Conservation (phyloP, 1,284 basidiomycete genomes). For the Tylopilus sp. region DNA sequence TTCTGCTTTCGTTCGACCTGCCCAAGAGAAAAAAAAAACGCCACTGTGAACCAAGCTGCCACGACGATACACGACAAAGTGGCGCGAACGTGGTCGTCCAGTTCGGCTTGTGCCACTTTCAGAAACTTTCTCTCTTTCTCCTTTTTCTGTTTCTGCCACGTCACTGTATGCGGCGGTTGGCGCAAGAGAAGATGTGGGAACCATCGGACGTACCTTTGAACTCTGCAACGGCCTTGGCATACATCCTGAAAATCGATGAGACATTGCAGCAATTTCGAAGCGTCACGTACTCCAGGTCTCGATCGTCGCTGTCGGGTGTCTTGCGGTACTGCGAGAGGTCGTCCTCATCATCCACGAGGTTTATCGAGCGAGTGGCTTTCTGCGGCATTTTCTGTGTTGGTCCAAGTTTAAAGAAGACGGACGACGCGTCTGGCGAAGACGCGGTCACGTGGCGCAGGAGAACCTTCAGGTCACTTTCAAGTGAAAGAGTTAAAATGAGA, state of each 20-base stretch:
- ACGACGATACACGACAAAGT: background rate
- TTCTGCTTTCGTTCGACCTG: conserved; percentile 23
- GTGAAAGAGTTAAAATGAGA: no score
- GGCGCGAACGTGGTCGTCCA: conserved; percentile 30
- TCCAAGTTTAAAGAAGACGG: background rate
- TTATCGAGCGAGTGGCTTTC: conserved; percentile 12
- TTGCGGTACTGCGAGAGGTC: conserved; percentile 22
- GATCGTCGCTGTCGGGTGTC: conserved; percentile 26
- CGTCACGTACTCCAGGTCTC: conserved; percentile 25
- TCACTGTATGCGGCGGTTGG: conserved; percentile 23
- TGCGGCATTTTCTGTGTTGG: conserved; percentile 16
- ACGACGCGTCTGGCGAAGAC: background rate
- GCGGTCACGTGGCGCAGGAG: conserved; percentile 16
- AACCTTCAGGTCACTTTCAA: no score
- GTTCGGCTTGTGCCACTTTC: conserved; percentile 26
- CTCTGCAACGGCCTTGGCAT: conserved; percentile 32
- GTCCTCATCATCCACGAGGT: conserved; percentile 17
- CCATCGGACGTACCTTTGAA: conserved; percentile 26
- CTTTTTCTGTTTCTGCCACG: conserved; percentile 40
- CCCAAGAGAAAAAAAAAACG: background rate
- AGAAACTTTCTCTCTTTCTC: conserved; percentile 36
- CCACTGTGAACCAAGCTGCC: background rate
- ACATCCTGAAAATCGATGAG: conserved; percentile 16
- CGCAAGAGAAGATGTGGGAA: background rate
- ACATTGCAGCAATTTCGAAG: background rate